A percentile compares a stretch with the other conserved stretches of the same genome.
These are phyloP conservation scores for Aeschynomene evenia DNA, from an alignment of 306 rosid genomes.

Conservation along the genomic window DNA sequence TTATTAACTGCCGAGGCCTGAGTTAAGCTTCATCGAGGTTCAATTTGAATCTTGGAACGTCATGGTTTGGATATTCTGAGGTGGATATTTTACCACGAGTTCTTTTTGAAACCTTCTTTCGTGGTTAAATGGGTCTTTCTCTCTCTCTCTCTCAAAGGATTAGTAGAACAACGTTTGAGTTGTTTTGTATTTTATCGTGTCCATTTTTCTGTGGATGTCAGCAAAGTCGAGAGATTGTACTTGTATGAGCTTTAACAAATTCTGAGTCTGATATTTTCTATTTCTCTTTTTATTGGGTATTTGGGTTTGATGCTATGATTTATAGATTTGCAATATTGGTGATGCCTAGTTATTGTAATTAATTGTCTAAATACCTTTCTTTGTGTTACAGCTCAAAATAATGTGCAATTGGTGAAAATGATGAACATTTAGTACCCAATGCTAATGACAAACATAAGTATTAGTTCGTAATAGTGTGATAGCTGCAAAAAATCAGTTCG, in stretches of 20 bases:
- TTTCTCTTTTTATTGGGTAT: slow-evolving; percentile 21
- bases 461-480: slow-evolving; percentile 38
- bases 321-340: background rate
- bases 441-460: slow-evolving; percentile 37
- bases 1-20: background rate
- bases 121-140: slow-evolving; percentile 4
- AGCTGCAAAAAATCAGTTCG: slow-evolving; percentile 37
- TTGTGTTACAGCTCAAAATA: slow-evolving; percentile 64
- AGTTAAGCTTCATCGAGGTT: slow-evolving; percentile 8
- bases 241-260: slow-evolving; percentile 9
- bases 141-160: background rate
- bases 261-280: background rate
- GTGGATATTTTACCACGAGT: background rate
- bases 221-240: background rate
- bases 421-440: slow-evolving; percentile 56
- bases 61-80: slow-evolving; percentile 6
- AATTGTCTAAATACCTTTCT: slow-evolving; percentile 17
- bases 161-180: background rate
- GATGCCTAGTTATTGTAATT: background rate
- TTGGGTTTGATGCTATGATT: background rate
- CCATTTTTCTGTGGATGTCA: background rate
- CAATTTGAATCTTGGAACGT: background rate
- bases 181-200: slow-evolving; percentile 5
- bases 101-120: slow-evolving; percentile 1
- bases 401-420: slow-evolving; percentile 51